These are phyloP conservation scores for Aspergillus fructus DNA, from an alignment of 2,329 filamentous ascomycete species.

Conservation along the genomic window DNA sequence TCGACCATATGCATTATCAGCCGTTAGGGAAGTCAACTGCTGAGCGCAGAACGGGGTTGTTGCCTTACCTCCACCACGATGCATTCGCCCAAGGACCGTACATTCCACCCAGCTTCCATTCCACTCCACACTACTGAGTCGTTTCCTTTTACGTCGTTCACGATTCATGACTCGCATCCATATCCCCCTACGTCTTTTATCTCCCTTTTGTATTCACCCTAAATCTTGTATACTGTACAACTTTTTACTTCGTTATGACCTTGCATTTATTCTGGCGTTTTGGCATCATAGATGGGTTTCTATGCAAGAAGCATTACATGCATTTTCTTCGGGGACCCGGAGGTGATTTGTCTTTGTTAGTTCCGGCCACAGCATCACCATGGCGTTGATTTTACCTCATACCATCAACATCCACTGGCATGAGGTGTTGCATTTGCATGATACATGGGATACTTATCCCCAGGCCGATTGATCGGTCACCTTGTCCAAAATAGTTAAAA, in stretches of 20 bases:
- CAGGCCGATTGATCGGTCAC: neutral
- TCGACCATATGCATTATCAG: slow-evolving; percentile 80
- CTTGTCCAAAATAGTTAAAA: neutral
- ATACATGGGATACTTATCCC: slow-evolving; percentile 5
- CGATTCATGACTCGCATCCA: slow-evolving; percentile 27
- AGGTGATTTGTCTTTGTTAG: slow-evolving; percentile 6
- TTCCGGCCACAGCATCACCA: slow-evolving; percentile 13
- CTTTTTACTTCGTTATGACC: slow-evolving; percentile 12
- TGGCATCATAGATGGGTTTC: slow-evolving; percentile 14
- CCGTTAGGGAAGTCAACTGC: slow-evolving; percentile 69
- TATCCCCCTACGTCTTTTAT: slow-evolving; percentile 21
- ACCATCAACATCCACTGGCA: neutral
- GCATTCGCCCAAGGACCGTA: slow-evolving; percentile 39
- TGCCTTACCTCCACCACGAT: slow-evolving; percentile 57
- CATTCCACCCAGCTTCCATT: slow-evolving; percentile 30
- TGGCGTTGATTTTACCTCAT: slow-evolving; percentile 14
- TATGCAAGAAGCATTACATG: slow-evolving; percentile 5
- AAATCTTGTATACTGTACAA: slow-evolving; percentile 19
- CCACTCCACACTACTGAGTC: slow-evolving; percentile 29
- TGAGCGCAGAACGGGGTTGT: slow-evolving; percentile 64
- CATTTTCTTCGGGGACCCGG: slow-evolving; percentile 12
- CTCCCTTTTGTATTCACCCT: slow-evolving; percentile 1
- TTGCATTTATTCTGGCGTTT: slow-evolving; percentile 24
- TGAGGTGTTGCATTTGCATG: slow-evolving; percentile 27
- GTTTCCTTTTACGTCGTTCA: slow-evolving; percentile 18